Conservation (phyloP, 768 basidiomycete species). For the Pleurotus tuber-regium region DNA sequence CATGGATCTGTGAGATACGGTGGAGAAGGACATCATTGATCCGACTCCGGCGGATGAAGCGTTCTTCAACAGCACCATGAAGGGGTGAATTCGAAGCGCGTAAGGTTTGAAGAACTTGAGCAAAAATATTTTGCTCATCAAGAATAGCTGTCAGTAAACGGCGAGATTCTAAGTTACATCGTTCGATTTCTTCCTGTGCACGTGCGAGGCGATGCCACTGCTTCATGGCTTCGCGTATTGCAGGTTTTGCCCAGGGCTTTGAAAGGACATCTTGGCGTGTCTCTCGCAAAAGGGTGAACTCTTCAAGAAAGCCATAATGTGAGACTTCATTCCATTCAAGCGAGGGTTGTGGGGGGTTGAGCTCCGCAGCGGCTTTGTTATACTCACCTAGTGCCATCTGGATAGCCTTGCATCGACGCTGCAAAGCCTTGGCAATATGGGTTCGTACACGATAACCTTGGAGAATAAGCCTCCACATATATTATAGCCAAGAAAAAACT, state of each 20-base stretch:
- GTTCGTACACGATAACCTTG: constrained; percentile 27
- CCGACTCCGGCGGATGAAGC: not conserved
- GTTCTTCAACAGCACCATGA: not conserved
- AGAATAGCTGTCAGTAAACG: constrained; percentile 16
- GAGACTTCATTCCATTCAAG: constrained; percentile 20
- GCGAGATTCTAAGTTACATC: constrained; percentile 22
- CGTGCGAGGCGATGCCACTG: constrained; percentile 20
- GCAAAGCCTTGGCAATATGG: constrained; percentile 28
- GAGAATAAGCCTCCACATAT: not conserved
- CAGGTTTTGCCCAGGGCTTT: constrained; percentile 19
- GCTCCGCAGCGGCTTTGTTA: constrained; percentile 23
- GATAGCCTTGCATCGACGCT: constrained; percentile 26
- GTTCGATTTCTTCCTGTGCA: constrained; percentile 24
- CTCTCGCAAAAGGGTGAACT: constrained; percentile 17
- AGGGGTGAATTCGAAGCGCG: not conserved
- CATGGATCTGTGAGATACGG: not conserved
- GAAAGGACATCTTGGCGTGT: constrained; percentile 20
- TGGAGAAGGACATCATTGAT: constrained; percentile 3
- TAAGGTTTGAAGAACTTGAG: not conserved
- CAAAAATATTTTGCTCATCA: constrained; percentile 16
- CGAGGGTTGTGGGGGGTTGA: constrained; percentile 20
- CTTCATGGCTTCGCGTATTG: constrained; percentile 17
- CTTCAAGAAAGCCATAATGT: not conserved
- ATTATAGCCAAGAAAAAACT: constrained; percentile 10
- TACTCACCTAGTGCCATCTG: constrained; percentile 24